Conservation (phyloP, 2,329 filamentous ascomycete species). For the Fusarium piperis region DNA sequence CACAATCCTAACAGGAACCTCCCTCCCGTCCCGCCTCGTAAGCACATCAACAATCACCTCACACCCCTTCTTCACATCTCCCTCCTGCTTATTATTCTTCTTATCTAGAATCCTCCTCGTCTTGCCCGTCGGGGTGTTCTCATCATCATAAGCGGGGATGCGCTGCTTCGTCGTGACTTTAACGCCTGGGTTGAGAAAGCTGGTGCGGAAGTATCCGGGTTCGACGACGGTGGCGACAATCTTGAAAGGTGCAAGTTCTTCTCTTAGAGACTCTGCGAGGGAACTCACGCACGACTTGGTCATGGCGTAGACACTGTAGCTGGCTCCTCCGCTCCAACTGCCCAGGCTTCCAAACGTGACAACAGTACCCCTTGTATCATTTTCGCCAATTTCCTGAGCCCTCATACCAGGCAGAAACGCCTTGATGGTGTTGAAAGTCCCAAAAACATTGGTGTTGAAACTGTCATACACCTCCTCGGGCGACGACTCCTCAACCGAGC, state of each 20-base stretch:
- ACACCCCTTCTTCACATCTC: constrained; percentile 64
- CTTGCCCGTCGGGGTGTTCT: constrained; percentile 42
- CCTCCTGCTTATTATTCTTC: constrained; percentile 60
- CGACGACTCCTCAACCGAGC: constrained; percentile 52
- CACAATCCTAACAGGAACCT: constrained; percentile 63
- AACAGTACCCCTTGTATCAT: constrained; percentile 43
- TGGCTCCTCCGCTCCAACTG: constrained; percentile 52
- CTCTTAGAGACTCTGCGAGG: constrained; percentile 54
- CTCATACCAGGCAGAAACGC: constrained; percentile 60
- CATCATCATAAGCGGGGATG: constrained; percentile 46
- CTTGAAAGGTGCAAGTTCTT: constrained; percentile 57
- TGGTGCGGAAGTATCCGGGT: constrained; percentile 64
- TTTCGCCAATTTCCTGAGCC: constrained; percentile 42
- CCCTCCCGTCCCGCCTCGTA: constrained; percentile 60
- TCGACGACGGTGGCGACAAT: constrained; percentile 56
- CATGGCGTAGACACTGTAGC: constrained; percentile 53
- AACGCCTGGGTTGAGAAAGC: constrained; percentile 53
- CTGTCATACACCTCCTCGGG: constrained; percentile 48
- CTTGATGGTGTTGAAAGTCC: constrained; percentile 58
- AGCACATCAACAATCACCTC: constrained; percentile 65
- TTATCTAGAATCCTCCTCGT: constrained; percentile 44
- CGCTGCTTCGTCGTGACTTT: constrained; percentile 42
- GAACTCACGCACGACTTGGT: constrained; percentile 59
- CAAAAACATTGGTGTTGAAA: constrained; percentile 66
- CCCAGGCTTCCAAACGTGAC: constrained; percentile 59